Conservation (phyloP, 2,329 filamentous ascomycete species). For the Sphaerulina musiva region DNA sequence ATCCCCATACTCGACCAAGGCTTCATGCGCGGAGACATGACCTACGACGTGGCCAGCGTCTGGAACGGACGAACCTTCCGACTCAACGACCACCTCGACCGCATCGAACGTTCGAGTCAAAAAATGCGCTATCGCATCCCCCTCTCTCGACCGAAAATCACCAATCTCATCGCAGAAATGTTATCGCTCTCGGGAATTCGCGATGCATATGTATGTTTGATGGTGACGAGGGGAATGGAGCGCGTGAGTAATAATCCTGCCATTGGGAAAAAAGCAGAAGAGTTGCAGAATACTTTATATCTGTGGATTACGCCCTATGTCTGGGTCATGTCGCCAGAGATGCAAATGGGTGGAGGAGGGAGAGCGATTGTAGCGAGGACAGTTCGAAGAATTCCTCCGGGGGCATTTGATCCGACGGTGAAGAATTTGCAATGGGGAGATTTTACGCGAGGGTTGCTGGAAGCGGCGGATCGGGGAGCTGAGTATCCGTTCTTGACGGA, state of each 20-base stretch:
- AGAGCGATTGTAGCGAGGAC: slow-evolving; percentile 43
- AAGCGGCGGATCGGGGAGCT: slow-evolving; percentile 44
- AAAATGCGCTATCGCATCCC: slow-evolving; percentile 45
- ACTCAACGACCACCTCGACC: slow-evolving; percentile 45
- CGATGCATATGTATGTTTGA: slow-evolving; percentile 48
- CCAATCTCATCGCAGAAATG: slow-evolving; percentile 40
- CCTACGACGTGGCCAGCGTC: slow-evolving; percentile 48
- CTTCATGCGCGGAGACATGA: slow-evolving; percentile 48
- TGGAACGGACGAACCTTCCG: slow-evolving; percentile 51
- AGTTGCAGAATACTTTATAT: slow-evolving; percentile 41
- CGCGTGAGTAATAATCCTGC: slow-evolving; percentile 18
- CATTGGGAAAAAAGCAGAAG: slow-evolving; percentile 29
- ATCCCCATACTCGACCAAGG: slow-evolving; percentile 49
- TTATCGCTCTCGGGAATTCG: slow-evolving; percentile 42
- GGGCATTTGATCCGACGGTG: slow-evolving; percentile 46
- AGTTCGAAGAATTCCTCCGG: slow-evolving; percentile 42
- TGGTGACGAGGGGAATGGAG: slow-evolving; percentile 47
- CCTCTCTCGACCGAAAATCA: slow-evolving; percentile 31
- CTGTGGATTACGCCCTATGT: slow-evolving; percentile 46
- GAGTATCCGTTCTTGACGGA: slow-evolving; percentile 47
- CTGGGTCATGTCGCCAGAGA: slow-evolving; percentile 46
- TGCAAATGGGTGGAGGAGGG: slow-evolving; percentile 37
- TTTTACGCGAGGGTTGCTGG: slow-evolving; percentile 39
- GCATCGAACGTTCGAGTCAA: slow-evolving; percentile 40
- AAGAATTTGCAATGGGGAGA: slow-evolving; percentile 50